These are phyloP conservation scores for Colletotrichum sp. DNA, from an alignment of 2,329 filamentous ascomycete species.

Conservation along the genomic window DNA sequence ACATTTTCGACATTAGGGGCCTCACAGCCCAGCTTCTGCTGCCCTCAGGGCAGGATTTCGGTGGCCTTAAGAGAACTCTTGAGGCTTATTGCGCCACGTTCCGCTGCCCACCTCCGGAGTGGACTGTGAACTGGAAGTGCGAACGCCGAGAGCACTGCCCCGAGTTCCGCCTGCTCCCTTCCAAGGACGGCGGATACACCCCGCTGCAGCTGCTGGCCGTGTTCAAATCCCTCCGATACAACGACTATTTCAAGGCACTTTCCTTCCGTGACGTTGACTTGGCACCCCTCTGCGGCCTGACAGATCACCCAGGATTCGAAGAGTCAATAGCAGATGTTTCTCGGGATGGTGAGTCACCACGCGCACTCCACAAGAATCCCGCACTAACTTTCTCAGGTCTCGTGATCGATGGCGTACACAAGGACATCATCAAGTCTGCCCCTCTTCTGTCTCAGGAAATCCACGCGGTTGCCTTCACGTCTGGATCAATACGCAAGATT, in stretches of 20 bases:
- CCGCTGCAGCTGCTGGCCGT: constrained; percentile 60
- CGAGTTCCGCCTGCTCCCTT: constrained; percentile 57
- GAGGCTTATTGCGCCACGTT: constrained; percentile 61
- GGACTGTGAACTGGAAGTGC: constrained; percentile 55
- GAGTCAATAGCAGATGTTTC: constrained; percentile 57
- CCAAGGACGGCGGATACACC: constrained; percentile 45
- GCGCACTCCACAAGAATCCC: background rate
- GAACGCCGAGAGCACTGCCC: constrained; percentile 51
- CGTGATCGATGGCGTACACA: constrained; percentile 17
- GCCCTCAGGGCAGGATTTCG: constrained; percentile 59
- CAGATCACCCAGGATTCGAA: constrained; percentile 49
- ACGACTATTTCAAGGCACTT: constrained; percentile 64
- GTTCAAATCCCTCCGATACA: constrained; percentile 61
- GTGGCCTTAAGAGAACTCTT: constrained; percentile 58
- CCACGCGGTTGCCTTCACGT: constrained; percentile 59
- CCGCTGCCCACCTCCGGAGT: constrained; percentile 52
- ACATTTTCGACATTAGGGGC: constrained; percentile 57
- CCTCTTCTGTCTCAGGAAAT: constrained; percentile 61
- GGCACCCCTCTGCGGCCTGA: constrained; percentile 40
- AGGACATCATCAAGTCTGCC: constrained; percentile 37
- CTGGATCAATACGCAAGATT: constrained; percentile 59
- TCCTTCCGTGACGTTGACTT: constrained; percentile 60
- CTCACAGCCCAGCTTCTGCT: constrained; percentile 58
- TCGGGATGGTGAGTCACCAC: constrained; percentile 49
- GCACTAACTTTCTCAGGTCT: constrained; percentile 1